phyloP scores from a whole-genome alignment of 1,139 yeast species.

The Hyphopichia buzzinii region DNA sequence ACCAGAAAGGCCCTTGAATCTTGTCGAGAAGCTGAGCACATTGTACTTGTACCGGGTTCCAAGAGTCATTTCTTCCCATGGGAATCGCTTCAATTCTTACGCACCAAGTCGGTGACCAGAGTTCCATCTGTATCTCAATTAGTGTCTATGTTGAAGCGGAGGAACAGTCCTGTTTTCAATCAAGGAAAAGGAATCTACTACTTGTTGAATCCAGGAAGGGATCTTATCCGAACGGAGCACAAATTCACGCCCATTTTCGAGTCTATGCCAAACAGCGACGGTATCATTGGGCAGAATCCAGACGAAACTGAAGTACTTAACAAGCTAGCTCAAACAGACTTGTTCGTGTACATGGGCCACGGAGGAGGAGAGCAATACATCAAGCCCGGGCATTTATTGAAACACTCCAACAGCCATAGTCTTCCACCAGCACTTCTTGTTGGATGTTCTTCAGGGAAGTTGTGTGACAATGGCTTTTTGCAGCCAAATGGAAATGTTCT shows the following conservation, averaged over 20 bases:
- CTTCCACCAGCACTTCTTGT: slow-evolving; percentile 75
- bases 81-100: slow-evolving; percentile 71
- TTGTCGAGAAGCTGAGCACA: slow-evolving; percentile 39
- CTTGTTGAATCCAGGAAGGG: slow-evolving; percentile 80
- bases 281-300: slow-evolving; percentile 57
- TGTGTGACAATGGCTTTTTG: slow-evolving; percentile 56
- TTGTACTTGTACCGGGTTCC: slow-evolving; percentile 67
- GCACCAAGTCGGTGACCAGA: slow-evolving; percentile 60
- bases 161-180: slow-evolving; percentile 3
- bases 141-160: slow-evolving; percentile 34
- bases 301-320: slow-evolving; percentile 42
- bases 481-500: slow-evolving; percentile 77
- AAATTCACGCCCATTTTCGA: slow-evolving; percentile 50
- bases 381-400: slow-evolving; percentile 31
- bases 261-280: slow-evolving; percentile 26
- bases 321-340: slow-evolving; percentile 38
- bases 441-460: slow-evolving; percentile 88
- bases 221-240: slow-evolving; percentile 65
- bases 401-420: slow-evolving; percentile 5
- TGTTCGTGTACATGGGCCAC: slow-evolving; percentile 88
- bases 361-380: slow-evolving; percentile 92
- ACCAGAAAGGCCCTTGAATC: slow-evolving; percentile 7
- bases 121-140: slow-evolving; percentile 65
- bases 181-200: slow-evolving; percentile 38
- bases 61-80: slow-evolving; percentile 74